Base-by-base conservation (phyloP, 1,284 basidiomycete species). In the Abortiporus biennis region DNA sequence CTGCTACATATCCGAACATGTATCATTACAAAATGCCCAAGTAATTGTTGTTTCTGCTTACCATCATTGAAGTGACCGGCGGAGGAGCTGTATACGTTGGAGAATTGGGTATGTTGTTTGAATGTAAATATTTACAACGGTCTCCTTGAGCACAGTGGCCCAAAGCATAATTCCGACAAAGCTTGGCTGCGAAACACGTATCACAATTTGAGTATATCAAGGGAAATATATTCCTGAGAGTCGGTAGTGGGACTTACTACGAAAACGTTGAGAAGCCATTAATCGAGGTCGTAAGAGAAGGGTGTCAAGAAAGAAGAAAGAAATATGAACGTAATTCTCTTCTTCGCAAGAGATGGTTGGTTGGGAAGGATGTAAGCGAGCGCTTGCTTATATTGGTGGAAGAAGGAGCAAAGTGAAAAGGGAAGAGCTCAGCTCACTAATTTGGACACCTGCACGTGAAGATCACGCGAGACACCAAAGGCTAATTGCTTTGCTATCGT, bases 111-210 rank as follows among this genome's bases (percentile, higher is more conserved):
- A 45, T 42, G 17, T 41, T 35, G 12, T 47, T 46, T 3, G 56
- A 51, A 36, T 61, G 59, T 11, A 58, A 43, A 36, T 57, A 61
- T 47, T 57, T 59, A 50, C 59, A 61, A 13, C 48, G 46, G 13
- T 56, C 51, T 22, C 57, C 59, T 38, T 61, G 57, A 3, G 59
- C 54, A 49, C 59, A 61, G 42, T 59, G 46, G 13, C 59, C 57
- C 16, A 61, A 51, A 17, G 57, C 54, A 44, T 47, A 59, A 45
- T 61, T 61, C 36, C 59, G 52, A 40, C 59, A 61, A 12, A 59
- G 54, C 49, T 61, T 61, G 13, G 46, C 53, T 48, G n/a, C 38
- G 30, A 42, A 31, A 44, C 36, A 29, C 9, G 24, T 46, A 36
- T n/a, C n/a, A n/a, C n/a, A n/a, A n/a, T n/a, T n/a, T n/a, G n/a